Evolutionary conservation across 2,329 filamentous ascomycete genomes (phyloP).

Genomic region (Westerdykella ornata): DNA sequence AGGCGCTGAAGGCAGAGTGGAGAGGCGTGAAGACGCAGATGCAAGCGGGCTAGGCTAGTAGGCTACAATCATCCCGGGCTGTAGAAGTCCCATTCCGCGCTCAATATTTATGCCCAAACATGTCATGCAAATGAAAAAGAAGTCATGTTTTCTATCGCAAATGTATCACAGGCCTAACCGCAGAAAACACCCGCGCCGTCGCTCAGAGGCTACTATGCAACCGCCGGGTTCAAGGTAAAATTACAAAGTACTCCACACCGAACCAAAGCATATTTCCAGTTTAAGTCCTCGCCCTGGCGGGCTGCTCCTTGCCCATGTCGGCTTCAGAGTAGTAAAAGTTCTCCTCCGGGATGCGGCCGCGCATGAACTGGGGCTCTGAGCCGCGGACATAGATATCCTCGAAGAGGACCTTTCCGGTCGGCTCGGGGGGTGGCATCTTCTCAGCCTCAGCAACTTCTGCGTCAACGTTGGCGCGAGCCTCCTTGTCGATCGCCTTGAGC

Average conservation of each 20-base stretch:
- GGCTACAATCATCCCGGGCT: too few species aligned
- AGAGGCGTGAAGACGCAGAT: conserved; percentile 45
- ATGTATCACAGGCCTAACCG: too few species aligned
- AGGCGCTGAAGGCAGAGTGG: conserved; percentile 39
- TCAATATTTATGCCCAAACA: too few species aligned
- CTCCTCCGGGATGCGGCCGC: conserved; percentile 84
- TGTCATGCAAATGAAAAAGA: too few species aligned
- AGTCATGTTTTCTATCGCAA: too few species aligned
- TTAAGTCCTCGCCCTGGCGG: conserved; percentile 30
- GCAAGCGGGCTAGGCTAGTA: too few species aligned
- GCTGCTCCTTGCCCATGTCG: conserved; percentile 37
- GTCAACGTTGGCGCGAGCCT: conserved; percentile 77
- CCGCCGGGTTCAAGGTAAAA: background rate
- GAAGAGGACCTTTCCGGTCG: conserved; percentile 75
- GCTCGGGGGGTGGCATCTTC: conserved; percentile 73
- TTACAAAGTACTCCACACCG: background rate
- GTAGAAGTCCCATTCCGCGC: too few species aligned
- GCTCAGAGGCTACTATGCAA: background rate
- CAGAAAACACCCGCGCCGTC: background rate
- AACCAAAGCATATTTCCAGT: background rate
- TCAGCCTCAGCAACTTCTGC: conserved; percentile 86
- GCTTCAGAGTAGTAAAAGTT: conserved; percentile 65
- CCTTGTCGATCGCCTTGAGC: conserved; percentile 93
- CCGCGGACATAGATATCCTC: conserved; percentile 95
- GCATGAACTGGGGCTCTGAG: conserved; percentile 79